Conservation (phyloP, 768 basidiomycete species). For the Boletus tomentosulus region DNA sequence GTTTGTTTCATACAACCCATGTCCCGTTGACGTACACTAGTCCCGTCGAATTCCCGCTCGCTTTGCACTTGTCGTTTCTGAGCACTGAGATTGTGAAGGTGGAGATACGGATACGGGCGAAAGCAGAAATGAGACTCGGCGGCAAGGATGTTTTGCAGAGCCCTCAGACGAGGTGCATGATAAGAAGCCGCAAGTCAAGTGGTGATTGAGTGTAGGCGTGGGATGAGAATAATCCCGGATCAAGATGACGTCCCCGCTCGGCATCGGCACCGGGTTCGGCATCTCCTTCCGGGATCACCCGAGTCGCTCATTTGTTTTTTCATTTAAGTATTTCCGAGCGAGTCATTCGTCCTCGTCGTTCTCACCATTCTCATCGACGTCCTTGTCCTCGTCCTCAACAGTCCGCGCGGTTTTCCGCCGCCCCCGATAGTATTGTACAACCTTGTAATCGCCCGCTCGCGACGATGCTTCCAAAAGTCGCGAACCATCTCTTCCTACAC, state of each 20-base stretch:
- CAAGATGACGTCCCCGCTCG: background rate
- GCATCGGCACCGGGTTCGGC: background rate
- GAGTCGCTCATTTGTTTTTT: slow-evolving; percentile 15
- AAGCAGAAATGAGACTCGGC: too few species aligned
- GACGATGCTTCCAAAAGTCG: slow-evolving; percentile 78
- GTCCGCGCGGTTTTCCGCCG: background rate
- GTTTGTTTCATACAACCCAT: too few species aligned
- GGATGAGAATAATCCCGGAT: too few species aligned
- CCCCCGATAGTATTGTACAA: background rate
- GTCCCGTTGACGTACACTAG: too few species aligned
- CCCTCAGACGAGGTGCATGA: too few species aligned
- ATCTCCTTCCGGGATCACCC: slow-evolving; percentile 18
- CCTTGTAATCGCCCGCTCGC: background rate
- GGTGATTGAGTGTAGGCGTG: too few species aligned
- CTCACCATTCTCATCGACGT: slow-evolving; percentile 3
- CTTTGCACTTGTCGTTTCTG: too few species aligned
- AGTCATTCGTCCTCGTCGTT: slow-evolving; percentile 4
- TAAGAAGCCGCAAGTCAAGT: too few species aligned
- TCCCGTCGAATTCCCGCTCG: too few species aligned
- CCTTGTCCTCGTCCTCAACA: background rate
- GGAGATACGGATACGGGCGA: too few species aligned
- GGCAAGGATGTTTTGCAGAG: too few species aligned
- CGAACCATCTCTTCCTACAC: slow-evolving; percentile 71
- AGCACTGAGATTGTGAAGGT: too few species aligned
- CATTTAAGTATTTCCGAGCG: background rate